Base-by-base conservation (phyloP, 2,329 filamentous ascomycete genomes). In the Penicillium sp. region DNA sequence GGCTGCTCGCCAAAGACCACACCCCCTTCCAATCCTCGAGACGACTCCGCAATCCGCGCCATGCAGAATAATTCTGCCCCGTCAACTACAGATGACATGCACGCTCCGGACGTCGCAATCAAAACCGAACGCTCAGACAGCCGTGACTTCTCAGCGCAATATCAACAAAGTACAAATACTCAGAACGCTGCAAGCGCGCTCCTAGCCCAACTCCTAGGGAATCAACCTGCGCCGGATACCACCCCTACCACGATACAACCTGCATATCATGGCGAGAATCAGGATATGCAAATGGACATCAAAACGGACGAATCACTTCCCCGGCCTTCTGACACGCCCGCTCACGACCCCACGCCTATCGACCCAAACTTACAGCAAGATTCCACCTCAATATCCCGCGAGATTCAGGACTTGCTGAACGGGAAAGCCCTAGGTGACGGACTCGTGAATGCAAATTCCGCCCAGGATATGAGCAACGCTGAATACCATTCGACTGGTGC, bases 131-230 rank as follows among this genome's bases (percentile, higher is more conserved):
- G 61, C 8, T 57, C 57, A n/a, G 64, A 67, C 34, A 42, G 48
- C 19, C 50, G 55, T 30, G 54, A 57, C 28, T 47, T 59, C 18
- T 45, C 55, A n/a, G 46, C 57, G 40, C 62, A 65, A 30, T 55
- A 59, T 14, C 64, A 65, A 39, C 62, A 64, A 51, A 62, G 70
- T 46, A 49, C 63, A 48, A 65, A 69, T 41, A 69, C 69, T 34
- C 71, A 73, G 52, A 69, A 62, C 35, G 71, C 71, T 36, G 71
- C 71, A 47, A 71, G 67, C 22, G 67, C 71, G 36, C 64, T 73
- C 13, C 62, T 73, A 37, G 71, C 71, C 30, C 70, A 73, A 57
- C 61, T 73, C 8, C 64, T 73, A 45, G 67, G 69, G 35, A 68
- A 66, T 50, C 66, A 68, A 51, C 47, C 61, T 30, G 52, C 58